Conservation (phyloP, 495 filamentous ascomycete genomes). For the Podospora fimiseda region DNA sequence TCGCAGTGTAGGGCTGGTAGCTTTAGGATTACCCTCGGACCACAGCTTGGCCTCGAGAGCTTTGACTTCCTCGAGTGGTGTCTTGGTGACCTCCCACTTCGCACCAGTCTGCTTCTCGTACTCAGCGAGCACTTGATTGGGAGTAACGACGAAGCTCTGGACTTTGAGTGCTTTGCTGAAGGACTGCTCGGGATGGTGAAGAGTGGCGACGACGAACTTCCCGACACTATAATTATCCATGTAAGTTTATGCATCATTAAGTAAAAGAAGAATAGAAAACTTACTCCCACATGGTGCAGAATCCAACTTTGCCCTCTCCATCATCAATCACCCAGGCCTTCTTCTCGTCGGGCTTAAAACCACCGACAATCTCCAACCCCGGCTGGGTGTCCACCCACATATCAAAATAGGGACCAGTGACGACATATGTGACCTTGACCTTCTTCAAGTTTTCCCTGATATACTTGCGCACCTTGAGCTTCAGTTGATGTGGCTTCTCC, state of each 20-base stretch:
- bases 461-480: conserved; percentile 57
- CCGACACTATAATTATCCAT: conserved; percentile 48
- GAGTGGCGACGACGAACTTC: conserved; percentile 53
- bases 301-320: conserved; percentile 50
- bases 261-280: conserved; percentile 18
- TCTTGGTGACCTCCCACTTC: conserved; percentile 50
- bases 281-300: conserved; percentile 64
- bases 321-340: conserved; percentile 54
- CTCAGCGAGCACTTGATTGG: conserved; percentile 54
- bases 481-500: conserved; percentile 65
- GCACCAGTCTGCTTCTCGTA: conserved; percentile 58
- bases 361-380: conserved; percentile 35
- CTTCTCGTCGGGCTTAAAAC: conserved; percentile 50
- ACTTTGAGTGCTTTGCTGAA: conserved; percentile 55
- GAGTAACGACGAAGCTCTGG: conserved; percentile 64
- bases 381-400: conserved; percentile 47
- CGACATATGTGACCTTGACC: conserved; percentile 60
- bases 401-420: conserved; percentile 66
- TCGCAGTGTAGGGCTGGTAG: conserved; percentile 52
- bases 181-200: conserved; percentile 48
- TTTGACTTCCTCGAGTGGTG: conserved; percentile 44
- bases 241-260: neutral
- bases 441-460: conserved; percentile 44
- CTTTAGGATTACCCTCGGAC: conserved; percentile 45
- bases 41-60: conserved; percentile 50